Evolutionary conservation across 768 basidiomycete species (phyloP).

Genomic region (Leccinum subgranulosum): DNA sequence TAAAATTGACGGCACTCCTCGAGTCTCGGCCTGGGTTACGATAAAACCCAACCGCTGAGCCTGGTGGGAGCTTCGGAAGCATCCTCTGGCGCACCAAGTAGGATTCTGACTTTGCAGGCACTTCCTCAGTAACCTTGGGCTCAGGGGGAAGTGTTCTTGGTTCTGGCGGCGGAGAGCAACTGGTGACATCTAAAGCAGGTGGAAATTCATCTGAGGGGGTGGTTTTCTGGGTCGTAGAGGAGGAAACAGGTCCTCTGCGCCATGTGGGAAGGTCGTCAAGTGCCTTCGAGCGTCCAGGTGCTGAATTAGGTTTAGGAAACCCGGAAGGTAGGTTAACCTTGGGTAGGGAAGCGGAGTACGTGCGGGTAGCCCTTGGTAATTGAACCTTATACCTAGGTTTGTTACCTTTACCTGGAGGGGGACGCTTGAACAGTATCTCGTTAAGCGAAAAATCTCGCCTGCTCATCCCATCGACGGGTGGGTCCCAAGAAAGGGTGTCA

Average conservation of each 20-base stretch:
- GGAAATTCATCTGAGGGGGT: conserved; percentile 6
- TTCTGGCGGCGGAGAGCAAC: conserved; percentile 67
- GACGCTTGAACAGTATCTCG: conserved; percentile 58
- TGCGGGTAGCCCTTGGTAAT: conserved; percentile 29
- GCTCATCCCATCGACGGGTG: conserved; percentile 64
- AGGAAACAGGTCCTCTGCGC: conserved; percentile 34
- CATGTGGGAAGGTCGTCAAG: conserved; percentile 37
- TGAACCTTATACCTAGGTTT: conserved; percentile 34
- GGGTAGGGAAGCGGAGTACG: conserved; percentile 19
- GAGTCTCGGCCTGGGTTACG: conserved; percentile 54
- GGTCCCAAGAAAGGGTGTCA: conserved; percentile 70
- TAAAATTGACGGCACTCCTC: conserved; percentile 63
- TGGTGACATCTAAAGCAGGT: conserved; percentile 49
- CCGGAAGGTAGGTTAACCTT: conserved; percentile 40
- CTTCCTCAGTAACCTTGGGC: conserved; percentile 33
- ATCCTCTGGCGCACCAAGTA: conserved; percentile 42
- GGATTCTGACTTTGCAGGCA: conserved; percentile 23
- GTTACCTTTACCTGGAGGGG: conserved; percentile 30
- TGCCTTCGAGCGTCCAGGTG: conserved; percentile 29
- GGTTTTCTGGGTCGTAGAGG: conserved; percentile 11
- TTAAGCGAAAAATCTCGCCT: conserved; percentile 61
- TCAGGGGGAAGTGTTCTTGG: conserved; percentile 21
- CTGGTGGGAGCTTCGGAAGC: conserved; percentile 71
- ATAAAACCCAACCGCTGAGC: conserved; percentile 71
- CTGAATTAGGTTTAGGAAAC: conserved; percentile 15